Base-by-base conservation (phyloP, 176 grass and related monocot species). In the Juncus inflexus region DNA sequence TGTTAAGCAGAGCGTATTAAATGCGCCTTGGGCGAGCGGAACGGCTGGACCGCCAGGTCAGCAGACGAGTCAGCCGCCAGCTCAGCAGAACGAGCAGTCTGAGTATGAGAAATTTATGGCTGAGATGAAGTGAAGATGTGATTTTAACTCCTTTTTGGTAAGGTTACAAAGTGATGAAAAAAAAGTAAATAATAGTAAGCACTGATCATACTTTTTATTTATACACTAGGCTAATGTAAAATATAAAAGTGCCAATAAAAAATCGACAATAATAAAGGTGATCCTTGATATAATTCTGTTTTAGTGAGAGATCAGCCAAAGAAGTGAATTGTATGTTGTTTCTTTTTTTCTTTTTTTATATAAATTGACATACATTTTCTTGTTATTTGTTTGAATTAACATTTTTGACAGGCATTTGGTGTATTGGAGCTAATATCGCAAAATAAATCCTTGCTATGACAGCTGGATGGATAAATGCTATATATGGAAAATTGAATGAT, bases 91-190 rank as follows among this genome's bases (percentile, higher is more conserved):
- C 52, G 71, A 82, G 42, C 85, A 99, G 73, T 5, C 74, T 42
- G 94, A 99, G 52, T 99, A 92, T 59, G 83, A 90, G 15, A 99
- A 90, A 58, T 92, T 86, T 77, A 90, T 92, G 85, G 86, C 83
- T 71, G 88, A 92, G 80, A 86, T 99, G 85, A 99, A 99, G 78
- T 99, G 80, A 99, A 82, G 58, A 6, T 12, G 3, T 55, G 36
- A 9, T 69, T 62, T 53, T 80, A 50, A 36, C 56, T 45, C 43
- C 56, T 45, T 58, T 28, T 71, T 28, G 67, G 53, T 71, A 59
- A 71, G 52, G 38, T 71, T 19, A 67, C 16, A 16, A 71, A 59
- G 54, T 41, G 57, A 3, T 41, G 37, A 70, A 58, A 52, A 57
- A n/a, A 70, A 43, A 15, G 12, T 52, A 36, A 52, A 3, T 67